Percentiles rank a stretch among this genome's conserved stretches.
These are phyloP conservation scores for Kodamaea ohmeri DNA, from an alignment of 1,139 yeast species.

Conservation along the genomic window DNA sequence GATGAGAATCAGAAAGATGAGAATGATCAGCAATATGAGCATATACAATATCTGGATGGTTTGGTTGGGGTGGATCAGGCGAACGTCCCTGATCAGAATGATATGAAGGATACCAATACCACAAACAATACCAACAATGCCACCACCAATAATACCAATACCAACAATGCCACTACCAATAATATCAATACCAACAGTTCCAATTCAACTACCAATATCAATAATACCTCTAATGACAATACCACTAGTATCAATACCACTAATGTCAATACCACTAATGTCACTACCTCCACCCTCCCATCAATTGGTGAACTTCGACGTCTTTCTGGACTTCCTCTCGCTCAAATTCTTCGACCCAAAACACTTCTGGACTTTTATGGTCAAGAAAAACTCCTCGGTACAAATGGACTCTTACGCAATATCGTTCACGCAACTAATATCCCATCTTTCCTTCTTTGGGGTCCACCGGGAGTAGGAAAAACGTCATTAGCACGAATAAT, in stretches of 20 bases:
- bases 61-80: too few relatives aligned
- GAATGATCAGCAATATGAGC: too few relatives aligned
- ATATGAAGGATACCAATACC: too few relatives aligned
- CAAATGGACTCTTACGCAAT: constrained; percentile 66
- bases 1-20: too few relatives aligned
- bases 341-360: constrained; percentile 81
- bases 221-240: too few relatives aligned
- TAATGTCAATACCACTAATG: neutral
- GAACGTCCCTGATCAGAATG: too few relatives aligned
- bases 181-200: too few relatives aligned
- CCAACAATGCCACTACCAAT: too few relatives aligned
- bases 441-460: constrained; percentile 93
- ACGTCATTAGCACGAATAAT: constrained; percentile 71
- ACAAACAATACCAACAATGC: too few relatives aligned
- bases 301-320: constrained; percentile 33
- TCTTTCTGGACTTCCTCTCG: constrained; percentile 65
- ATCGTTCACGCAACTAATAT: constrained; percentile 59
- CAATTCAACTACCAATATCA: too few relatives aligned
- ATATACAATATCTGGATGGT: too few relatives aligned
- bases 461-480: constrained; percentile 94
- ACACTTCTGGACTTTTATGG: constrained; percentile 78
- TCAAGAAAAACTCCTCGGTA: constrained; percentile 77
- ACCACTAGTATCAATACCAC: neutral
- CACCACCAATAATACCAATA: too few relatives aligned
- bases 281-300: neutral